These are phyloP conservation scores for Candida freyschussii DNA, from an alignment of 1,139 yeast species.

Conservation along the genomic window DNA sequence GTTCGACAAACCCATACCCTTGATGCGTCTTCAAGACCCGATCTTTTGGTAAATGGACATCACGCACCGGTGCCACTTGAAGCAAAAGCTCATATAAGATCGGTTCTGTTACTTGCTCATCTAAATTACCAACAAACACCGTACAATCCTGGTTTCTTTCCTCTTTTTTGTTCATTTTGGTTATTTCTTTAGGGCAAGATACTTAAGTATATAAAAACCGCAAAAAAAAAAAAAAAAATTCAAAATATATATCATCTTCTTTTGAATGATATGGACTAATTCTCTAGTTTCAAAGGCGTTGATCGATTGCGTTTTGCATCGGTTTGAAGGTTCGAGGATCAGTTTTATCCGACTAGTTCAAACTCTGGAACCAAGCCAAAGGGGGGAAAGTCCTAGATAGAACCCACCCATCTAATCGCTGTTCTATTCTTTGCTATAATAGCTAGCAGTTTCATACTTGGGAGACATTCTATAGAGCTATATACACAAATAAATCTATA, in stretches of 20 bases:
- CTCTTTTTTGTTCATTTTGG: slow-evolving; percentile 19
- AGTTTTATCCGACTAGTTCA: too few species aligned
- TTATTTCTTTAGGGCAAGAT: too few species aligned
- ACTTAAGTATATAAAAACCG: too few species aligned
- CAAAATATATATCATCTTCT: too few species aligned
- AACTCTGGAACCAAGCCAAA: too few species aligned
- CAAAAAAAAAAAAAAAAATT: slow-evolving; percentile 1
- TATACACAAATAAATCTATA: background rate
- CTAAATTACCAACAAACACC: slow-evolving; percentile 80
- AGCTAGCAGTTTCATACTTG: slow-evolving; percentile 16
- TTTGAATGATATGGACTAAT: too few species aligned
- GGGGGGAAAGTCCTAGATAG: slow-evolving; percentile 7
- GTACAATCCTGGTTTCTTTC: slow-evolving; percentile 61
- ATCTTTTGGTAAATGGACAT: slow-evolving; percentile 76
- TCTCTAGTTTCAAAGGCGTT: background rate
- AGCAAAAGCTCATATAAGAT: slow-evolving; percentile 74
- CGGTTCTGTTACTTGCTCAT: slow-evolving; percentile 63
- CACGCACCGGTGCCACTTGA: slow-evolving; percentile 77
- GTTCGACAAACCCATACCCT: slow-evolving; percentile 88
- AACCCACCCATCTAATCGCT: slow-evolving; percentile 17
- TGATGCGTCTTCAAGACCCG: slow-evolving; percentile 66
- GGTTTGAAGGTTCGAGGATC: too few species aligned
- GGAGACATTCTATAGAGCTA: slow-evolving; percentile 8
- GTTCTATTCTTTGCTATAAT: slow-evolving; percentile 11
- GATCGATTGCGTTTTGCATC: too few species aligned